Conservation (phyloP, 2,329 filamentous ascomycete species). For the Didymellaceae sp. region DNA sequence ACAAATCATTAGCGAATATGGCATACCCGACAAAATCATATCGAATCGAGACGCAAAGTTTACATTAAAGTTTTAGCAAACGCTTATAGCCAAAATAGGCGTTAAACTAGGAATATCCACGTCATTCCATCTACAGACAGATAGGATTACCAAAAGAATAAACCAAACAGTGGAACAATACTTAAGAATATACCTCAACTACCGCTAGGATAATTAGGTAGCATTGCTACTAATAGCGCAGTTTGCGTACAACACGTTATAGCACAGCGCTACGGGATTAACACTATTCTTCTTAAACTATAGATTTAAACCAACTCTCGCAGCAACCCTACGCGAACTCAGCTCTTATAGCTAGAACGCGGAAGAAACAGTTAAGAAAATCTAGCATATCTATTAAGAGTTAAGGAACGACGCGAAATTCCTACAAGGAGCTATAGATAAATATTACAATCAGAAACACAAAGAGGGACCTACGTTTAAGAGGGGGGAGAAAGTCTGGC, state of each 20-base stretch:
- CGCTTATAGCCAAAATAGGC: neutral
- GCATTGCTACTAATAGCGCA: neutral
- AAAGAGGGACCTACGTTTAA: neutral
- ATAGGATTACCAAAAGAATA: neutral
- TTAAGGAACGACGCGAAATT: neutral
- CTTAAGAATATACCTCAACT: neutral
- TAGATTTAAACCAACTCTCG: neutral
- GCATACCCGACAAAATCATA: neutral
- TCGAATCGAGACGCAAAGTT: neutral
- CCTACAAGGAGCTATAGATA: neutral
- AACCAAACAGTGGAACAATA: neutral
- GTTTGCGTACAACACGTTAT: neutral
- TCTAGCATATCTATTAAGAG: neutral
- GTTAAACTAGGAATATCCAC: neutral
- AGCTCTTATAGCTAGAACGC: neutral
- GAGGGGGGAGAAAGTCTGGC: constrained; percentile 12
- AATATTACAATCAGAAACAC: constrained; percentile 16
- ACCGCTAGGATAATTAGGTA: neutral
- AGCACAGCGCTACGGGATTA: neutral
- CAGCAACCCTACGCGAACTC: neutral
- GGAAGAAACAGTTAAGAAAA: neutral
- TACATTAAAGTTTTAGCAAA: neutral
- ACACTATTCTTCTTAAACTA: neutral
- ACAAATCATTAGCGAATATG: neutral
- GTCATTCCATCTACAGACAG: neutral